Evolutionary conservation across 768 basidiomycete species (phyloP).

Genomic region (Dictyophora rubrovolvata): DNA sequence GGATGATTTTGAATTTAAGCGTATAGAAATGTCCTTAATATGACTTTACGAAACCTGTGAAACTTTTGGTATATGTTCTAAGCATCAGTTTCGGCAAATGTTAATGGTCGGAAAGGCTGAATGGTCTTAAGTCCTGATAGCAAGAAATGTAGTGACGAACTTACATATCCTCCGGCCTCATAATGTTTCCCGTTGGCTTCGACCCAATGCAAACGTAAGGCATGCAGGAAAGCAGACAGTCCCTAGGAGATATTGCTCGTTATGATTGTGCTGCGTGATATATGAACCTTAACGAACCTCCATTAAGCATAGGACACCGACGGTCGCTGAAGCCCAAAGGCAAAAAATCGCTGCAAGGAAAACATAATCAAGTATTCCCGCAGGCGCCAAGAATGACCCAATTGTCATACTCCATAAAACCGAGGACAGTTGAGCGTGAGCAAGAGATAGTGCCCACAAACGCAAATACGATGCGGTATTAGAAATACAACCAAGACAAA

Average conservation of each 20-base stretch:
- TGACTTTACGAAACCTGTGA: not conserved
- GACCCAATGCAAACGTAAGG: conserved; percentile 94
- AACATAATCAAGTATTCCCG: conserved; percentile 47
- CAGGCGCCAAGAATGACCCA: conserved; percentile 45
- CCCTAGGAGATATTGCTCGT: conserved; percentile 40
- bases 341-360: conserved; percentile 37
- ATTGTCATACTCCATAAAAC: conserved; percentile 89
- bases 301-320: conserved; percentile 83
- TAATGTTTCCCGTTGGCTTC: conserved; percentile 97
- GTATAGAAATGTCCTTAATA: not conserved
- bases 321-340: conserved; percentile 74
- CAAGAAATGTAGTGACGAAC: conserved; percentile 24
- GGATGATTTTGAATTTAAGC: not conserved
- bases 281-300: conserved; percentile 52
- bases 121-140: conserved; percentile 6
- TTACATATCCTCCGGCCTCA: conserved; percentile 79
- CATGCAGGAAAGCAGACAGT: conserved; percentile 91
- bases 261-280: not conserved
- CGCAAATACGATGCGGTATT: conserved; percentile 92
- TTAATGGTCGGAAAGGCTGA: conserved; percentile 25
- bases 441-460: conserved; percentile 95
- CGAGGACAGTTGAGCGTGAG: conserved; percentile 94
- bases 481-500: conserved; percentile 97
- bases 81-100: conserved; percentile 20
- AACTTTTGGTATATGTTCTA: not conserved